Evolutionary conservation across 441 rosid genomes (phyloP), one percentile per base, ranked within the genome.

Genomic region (Erysimum cheiri): DNA sequence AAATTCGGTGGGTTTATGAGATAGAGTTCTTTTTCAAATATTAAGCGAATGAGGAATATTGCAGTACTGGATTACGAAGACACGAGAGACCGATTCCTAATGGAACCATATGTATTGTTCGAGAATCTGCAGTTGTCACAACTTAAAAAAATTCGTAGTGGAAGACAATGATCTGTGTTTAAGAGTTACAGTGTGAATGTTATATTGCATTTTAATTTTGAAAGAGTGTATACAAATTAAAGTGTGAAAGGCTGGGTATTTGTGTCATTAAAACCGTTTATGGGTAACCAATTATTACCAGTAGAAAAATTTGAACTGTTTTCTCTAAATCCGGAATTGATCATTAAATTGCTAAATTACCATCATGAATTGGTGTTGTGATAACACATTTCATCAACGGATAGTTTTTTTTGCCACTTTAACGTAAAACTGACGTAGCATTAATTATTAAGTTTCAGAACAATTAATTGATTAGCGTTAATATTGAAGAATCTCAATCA

Each of bases 41-140:
- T 33, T 64, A 64, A 56, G 76, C 70, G 65, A 64, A 28, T 47
- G 52, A 24, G 19, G 48, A 62, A 71, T 53, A 71, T 62, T 62
- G 31, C 31, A 72, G 26, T 12, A 17, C 3, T 64, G 52, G 58
- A 70, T 70, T 60, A 29, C 52, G 74, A 60, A 70, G 66, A 29
- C 71, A 72, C 41, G 52, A 56, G 24, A 46, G 29, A 64, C 17
- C 5, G 57, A 35, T 54, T 63, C 59, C 12, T 56, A 11, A 3
- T 57, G 36, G 3, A 46, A 46, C 46, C 11, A 53, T 19, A 19
- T 11, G 39, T 43, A 54, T 22, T 53, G 57, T 71, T 63, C 64
- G 54, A 48, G 60, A 48, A 65, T 39, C 12, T 72, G 55, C 36
- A 14, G 7, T 28, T 47, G 66, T 64, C 70, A 55, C 69, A 64